Evolutionary conservation across 2,329 filamentous ascomycete species (phyloP), one percentile per base, ranked within the genome.

Genomic region (Hymenotorrendiella dingleyae): DNA sequence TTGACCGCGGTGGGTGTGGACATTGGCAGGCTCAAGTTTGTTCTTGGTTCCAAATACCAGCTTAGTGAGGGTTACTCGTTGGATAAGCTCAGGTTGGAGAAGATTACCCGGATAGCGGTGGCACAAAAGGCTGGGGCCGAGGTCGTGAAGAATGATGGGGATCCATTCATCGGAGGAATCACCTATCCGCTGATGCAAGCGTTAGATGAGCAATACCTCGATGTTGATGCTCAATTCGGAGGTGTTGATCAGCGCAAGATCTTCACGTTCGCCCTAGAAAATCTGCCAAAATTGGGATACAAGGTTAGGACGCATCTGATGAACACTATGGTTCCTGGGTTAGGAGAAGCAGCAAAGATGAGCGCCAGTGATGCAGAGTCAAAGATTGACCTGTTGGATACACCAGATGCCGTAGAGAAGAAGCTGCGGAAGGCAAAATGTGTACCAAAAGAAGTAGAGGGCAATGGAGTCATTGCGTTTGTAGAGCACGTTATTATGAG

Each of bases 311-410:
- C 85, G 57, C 80, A 87, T 64, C 57, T 89, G 43, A 83, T 89
- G 73, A 89, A 89, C 64, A 80, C 87, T 16, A 94, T 97, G 84
- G 85, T 97, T 14, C 83, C 90, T 0, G 91, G 93, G 28, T 70
- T 97, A 9, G 72, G 76, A 52, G 82, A 79, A 49, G 79, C 87
- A 27, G 84, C 80, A 50, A 96, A 96, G 72, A 95, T 95, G 88
- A 83, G 78, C 58, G 76, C 82, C n/a, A 84, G 79, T 56, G 79
- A 83, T 46, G 67, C 78, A 46, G 83, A 86, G 64, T 86, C 80
- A 60, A 96, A 96, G 68, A 94, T 97, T 53, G 93, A 97, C 60
- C 73, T 97, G n/a, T 76, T 97, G 14, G 93, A 97, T 59, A 54
- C 76, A 0, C 70, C 84, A 0, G 87, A 94, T 0, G 67, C 69